Conservation (phyloP, 768 basidiomycete species). For the Boletus speciosus region DNA sequence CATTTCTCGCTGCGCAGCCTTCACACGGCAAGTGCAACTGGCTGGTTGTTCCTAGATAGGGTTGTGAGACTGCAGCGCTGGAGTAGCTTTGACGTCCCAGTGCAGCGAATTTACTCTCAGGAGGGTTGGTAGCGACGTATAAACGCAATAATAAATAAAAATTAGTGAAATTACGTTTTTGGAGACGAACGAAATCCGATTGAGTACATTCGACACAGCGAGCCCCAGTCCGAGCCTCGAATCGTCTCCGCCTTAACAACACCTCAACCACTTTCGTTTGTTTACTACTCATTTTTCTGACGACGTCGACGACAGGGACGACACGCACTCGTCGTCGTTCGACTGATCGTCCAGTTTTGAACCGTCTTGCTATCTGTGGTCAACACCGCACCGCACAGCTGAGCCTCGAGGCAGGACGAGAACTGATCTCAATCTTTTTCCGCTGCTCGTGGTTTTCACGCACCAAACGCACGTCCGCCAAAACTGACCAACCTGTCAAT, state of each 20-base stretch:
- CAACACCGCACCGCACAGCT: constrained; percentile 14
- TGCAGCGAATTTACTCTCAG: constrained; percentile 1
- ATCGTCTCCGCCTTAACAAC: constrained; percentile 25
- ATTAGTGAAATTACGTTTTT: constrained; percentile 13
- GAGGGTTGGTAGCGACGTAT: neutral
- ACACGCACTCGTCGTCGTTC: neutral
- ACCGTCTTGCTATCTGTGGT: constrained; percentile 22
- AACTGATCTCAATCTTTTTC: constrained; percentile 28
- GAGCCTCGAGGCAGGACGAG: constrained; percentile 30
- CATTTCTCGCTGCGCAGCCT: constrained; percentile 11
- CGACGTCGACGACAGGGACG: constrained; percentile 9
- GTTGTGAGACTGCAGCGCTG: neutral
- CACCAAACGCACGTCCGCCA: constrained; percentile 33
- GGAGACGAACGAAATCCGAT: too few relatives aligned
- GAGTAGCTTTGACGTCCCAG: constrained; percentile 12
- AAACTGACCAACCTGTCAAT: constrained; percentile 29
- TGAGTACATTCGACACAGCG: neutral
- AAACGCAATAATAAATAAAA: neutral
- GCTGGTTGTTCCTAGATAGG: neutral
- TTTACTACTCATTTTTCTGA: neutral
- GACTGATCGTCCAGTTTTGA: constrained; percentile 13
- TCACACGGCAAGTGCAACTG: constrained; percentile 3
- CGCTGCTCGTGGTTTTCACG: constrained; percentile 35
- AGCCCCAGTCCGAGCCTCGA: neutral
- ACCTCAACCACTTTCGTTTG: constrained; percentile 16